Percentiles rank a stretch among this genome's conserved stretches.
These are phyloP conservation scores for Solidago caesia DNA, from an alignment of 129 eudicot genomes.

Conservation along the genomic window DNA sequence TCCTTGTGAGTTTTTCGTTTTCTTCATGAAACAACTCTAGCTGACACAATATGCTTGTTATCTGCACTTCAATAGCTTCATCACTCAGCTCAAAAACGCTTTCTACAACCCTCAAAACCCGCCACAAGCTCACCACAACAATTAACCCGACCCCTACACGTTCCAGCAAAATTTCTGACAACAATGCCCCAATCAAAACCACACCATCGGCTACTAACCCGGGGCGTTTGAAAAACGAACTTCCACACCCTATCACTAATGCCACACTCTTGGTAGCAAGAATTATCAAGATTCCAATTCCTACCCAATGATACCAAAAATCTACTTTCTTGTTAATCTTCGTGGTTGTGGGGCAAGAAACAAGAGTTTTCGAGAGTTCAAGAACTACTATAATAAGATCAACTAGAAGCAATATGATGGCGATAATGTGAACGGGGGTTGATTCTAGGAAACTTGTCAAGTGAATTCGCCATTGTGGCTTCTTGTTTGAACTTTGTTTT, in stretches of 20 bases:
- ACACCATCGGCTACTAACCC: constrained; percentile 61
- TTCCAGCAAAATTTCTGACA: constrained; percentile 46
- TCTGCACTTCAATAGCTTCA: constrained; percentile 58
- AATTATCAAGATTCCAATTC: constrained; percentile 45
- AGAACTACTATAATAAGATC: constrained; percentile 50
- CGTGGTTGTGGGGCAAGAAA: constrained; percentile 36
- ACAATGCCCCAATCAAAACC: constrained; percentile 53
- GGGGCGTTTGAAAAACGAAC: constrained; percentile 46
- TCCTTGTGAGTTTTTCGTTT: constrained; percentile 40
- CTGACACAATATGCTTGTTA: constrained; percentile 37
- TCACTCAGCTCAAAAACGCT: constrained; percentile 62
- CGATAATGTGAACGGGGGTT: constrained; percentile 35
- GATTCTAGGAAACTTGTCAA: constrained; percentile 47
- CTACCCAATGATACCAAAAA: constrained; percentile 59
- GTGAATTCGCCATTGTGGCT: constrained; percentile 45
- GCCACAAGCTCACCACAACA: constrained; percentile 80
- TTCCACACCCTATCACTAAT: constrained; percentile 45
- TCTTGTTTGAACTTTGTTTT: constrained; percentile 23
- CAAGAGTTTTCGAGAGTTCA: constrained; percentile 49
- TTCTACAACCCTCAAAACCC: constrained; percentile 66
- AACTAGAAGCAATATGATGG: constrained; percentile 40
- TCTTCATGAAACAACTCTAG: constrained; percentile 49
- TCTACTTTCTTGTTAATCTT: constrained; percentile 27
- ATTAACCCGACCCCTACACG: constrained; percentile 57
- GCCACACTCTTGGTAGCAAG: constrained; percentile 44